These are phyloP conservation scores for Inga leiocalycina DNA, from an alignment of 306 rosid genomes.

Conservation along the genomic window DNA sequence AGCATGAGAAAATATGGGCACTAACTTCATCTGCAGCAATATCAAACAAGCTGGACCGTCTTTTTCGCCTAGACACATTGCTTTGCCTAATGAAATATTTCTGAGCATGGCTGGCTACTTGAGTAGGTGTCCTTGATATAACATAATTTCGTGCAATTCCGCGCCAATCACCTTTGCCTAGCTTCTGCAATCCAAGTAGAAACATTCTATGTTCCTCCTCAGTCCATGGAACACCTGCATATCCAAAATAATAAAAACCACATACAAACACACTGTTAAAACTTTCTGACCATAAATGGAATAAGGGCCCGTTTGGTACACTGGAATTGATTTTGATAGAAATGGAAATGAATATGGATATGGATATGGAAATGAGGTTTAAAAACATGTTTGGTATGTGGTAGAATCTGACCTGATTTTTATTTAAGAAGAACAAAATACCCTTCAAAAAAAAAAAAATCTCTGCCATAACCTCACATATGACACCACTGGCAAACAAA, in stretches of 20 bases:
- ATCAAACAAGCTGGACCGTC: slow-evolving; percentile 98
- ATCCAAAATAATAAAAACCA: slow-evolving; percentile 28
- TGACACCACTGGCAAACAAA: too few species aligned
- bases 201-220: slow-evolving; percentile 99
- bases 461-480: too few species aligned
- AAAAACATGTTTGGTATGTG: too few species aligned
- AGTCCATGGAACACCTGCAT: slow-evolving; percentile 95
- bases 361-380: too few species aligned
- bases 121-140: slow-evolving; percentile 93
- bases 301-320: background rate
- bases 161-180: slow-evolving; percentile 99
- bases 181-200: slow-evolving; percentile 91
- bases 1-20: slow-evolving; percentile 39
- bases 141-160: slow-evolving; percentile 97
- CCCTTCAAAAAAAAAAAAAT: too few species aligned
- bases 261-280: background rate
- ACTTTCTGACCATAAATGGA: background rate
- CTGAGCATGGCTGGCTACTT: slow-evolving; percentile 99
- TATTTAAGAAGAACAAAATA: too few species aligned
- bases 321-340: too few species aligned
- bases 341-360: too few species aligned
- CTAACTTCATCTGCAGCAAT: slow-evolving; percentile 91
- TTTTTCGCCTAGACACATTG: slow-evolving; percentile 87
- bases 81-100: slow-evolving; percentile 94
- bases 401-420: too few species aligned